Evolutionary conservation across 805 yeast genomes (phyloP), one percentile per base, ranked within the genome.

Genomic region (Candida yuanshanica): DNA sequence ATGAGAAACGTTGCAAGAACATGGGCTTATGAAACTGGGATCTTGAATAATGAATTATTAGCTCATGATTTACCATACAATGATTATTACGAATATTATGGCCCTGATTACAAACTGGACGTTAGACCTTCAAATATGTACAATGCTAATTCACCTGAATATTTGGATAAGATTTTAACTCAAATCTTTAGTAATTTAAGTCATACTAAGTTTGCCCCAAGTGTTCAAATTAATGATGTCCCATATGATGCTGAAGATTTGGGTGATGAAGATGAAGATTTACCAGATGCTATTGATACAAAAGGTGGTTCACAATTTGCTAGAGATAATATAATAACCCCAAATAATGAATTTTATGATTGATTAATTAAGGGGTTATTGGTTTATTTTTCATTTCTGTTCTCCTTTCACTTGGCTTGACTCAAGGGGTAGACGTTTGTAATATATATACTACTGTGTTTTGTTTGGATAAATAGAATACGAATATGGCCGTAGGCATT

Each of bases 11-110:
- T 91, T 12, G 83, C 95, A 31, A 72, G 98, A 51, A 74, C 95
- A 24, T 91, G 99, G 99, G 83, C 96, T 53, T 89, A 83, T 61
- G 99, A 91, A 63, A 91, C 98, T 1, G 81, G 90, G 29, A 69
- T 86, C 20, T 65, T 85, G 52, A 84, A 81, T 41, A 86, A 84
- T 55, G 82, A 65, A 7, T 69, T 81, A 49, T 70, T 85, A 45
- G 83, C 81, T 18, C 52, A 72, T 6, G 77, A 74, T 48, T 63
- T 78, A 22, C 84, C 84, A 1, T 75, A 74, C 36, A 62, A 26
- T 56, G 79, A 26, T 81, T 83, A 2, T 74, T 79, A 35, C 69
- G 77, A 52, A 74, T 79, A 80, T 71, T 79, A 78, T 49, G 68
- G 53, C 54, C 98, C 98, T 0, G 98, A 93, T 63, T 84, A 77